Evolutionary conservation across 352 stramenopile species (phyloP).

Genomic region (Pythium graminicola): DNA sequence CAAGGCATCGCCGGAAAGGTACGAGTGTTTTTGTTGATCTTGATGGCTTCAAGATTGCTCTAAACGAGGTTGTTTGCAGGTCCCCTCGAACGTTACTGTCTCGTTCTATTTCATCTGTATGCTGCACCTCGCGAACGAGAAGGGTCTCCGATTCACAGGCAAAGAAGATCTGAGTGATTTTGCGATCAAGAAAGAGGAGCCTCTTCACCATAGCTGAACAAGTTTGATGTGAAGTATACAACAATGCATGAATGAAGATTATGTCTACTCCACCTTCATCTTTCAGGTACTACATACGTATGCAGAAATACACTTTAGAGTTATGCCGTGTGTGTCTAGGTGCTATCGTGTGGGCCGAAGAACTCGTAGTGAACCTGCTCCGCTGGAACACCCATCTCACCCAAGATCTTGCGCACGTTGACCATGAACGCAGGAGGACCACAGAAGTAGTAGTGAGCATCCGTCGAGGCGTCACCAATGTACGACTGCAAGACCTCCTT

Average conservation of each 20-base stretch:
- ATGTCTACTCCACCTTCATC: conserved; percentile 1
- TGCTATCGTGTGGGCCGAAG: conserved; percentile 47
- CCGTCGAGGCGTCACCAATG: conserved; percentile 29
- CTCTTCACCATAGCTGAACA: conserved; percentile 1
- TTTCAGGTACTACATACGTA: conserved; percentile 5
- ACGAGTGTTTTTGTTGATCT: conserved; percentile 4
- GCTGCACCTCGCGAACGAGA: conserved; percentile 98
- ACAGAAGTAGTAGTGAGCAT: conserved; percentile 49
- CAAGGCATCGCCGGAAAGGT: conserved; percentile 83
- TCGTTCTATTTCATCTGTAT: conserved; percentile 99
- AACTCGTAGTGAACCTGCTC: conserved; percentile 57
- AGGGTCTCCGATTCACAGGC: conserved; percentile 86
- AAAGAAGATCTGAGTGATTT: conserved; percentile 78
- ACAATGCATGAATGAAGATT: neutral
- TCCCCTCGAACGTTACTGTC: conserved; percentile 92
- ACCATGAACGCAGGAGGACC: conserved; percentile 50
- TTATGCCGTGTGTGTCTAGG: conserved; percentile 4
- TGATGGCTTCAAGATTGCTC: no score
- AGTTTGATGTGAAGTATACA: neutral
- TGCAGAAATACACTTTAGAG: conserved; percentile 15
- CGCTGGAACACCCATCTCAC: conserved; percentile 29
- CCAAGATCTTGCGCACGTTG: conserved; percentile 32
- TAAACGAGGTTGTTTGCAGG: conserved; percentile 36
- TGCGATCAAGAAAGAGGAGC: conserved; percentile 39
- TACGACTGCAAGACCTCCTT: conserved; percentile 28